phyloP scores from a whole-genome alignment of 768 basidiomycete species.

The Pulveroboletus ravenelii region DNA sequence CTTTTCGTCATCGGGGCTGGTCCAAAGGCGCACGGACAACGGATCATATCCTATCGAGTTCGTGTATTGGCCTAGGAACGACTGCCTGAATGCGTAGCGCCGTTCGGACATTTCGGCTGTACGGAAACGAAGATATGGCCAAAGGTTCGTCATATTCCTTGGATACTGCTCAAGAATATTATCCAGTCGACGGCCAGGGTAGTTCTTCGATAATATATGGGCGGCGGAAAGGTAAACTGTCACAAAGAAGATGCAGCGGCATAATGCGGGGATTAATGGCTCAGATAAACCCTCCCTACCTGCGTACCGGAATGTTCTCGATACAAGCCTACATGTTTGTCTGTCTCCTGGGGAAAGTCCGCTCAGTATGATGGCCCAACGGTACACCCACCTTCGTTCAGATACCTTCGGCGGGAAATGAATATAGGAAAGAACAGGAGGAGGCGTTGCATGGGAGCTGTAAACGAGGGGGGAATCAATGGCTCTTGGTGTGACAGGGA shows the following conservation, averaged over 20 bases:
- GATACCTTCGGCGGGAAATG: constrained; percentile 54
- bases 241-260: background rate
- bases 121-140: constrained; percentile 66
- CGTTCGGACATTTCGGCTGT: constrained; percentile 38
- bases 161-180: constrained; percentile 36
- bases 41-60: constrained; percentile 28
- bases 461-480: background rate
- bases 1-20: constrained; percentile 51
- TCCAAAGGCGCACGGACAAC: constrained; percentile 50
- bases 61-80: constrained; percentile 44
- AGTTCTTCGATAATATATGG: constrained; percentile 42
- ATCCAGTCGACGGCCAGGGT: constrained; percentile 47
- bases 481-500: background rate
- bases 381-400: constrained; percentile 51
- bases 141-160: constrained; percentile 53
- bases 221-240: constrained; percentile 62
- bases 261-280: constrained; percentile 1
- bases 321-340: constrained; percentile 45
- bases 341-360: constrained; percentile 43
- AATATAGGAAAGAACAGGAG: constrained; percentile 36
- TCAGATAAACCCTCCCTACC: constrained; percentile 31
- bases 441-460: background rate
- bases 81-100: constrained; percentile 37
- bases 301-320: constrained; percentile 59
- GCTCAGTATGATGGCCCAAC: constrained; percentile 52